Conservation (phyloP, 2,329 filamentous ascomycete species). For the Pyricularia grisea region DNA sequence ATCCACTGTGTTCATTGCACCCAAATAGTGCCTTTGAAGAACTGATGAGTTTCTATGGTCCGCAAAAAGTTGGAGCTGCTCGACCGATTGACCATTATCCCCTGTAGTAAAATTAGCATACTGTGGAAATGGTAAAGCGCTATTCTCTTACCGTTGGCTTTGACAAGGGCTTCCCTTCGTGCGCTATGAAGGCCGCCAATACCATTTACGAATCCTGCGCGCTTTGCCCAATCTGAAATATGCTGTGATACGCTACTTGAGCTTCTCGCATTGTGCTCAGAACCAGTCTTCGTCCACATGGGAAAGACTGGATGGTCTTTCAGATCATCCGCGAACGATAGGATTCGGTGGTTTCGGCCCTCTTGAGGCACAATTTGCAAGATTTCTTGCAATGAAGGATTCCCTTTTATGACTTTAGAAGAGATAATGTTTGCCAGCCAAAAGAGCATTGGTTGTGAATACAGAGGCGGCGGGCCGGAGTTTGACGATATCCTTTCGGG, state of each 20-base stretch:
- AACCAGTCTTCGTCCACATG: not conserved
- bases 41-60: not conserved
- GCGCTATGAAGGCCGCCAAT: not conserved
- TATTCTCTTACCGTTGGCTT: not conserved
- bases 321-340: not conserved
- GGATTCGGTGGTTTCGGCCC: not conserved
- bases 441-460: constrained; percentile 5
- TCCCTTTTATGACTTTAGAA: not conserved
- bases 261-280: not conserved
- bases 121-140: not conserved
- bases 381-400: not conserved
- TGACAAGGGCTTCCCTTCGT: not conserved
- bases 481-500: constrained; percentile 4
- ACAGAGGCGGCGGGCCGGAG: constrained; percentile 3
- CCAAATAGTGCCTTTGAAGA: not conserved
- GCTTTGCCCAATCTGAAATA: not conserved
- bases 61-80: not conserved
- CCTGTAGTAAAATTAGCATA: not conserved
- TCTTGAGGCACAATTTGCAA: not conserved
- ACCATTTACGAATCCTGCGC: not conserved
- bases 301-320: not conserved
- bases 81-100: not conserved
- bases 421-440: constrained; percentile 7
- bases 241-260: not conserved
- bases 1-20: not conserved